These are phyloP conservation scores for Hyphodiscus hymeniophilus DNA, from an alignment of 495 filamentous ascomycete species.

Conservation along the genomic window DNA sequence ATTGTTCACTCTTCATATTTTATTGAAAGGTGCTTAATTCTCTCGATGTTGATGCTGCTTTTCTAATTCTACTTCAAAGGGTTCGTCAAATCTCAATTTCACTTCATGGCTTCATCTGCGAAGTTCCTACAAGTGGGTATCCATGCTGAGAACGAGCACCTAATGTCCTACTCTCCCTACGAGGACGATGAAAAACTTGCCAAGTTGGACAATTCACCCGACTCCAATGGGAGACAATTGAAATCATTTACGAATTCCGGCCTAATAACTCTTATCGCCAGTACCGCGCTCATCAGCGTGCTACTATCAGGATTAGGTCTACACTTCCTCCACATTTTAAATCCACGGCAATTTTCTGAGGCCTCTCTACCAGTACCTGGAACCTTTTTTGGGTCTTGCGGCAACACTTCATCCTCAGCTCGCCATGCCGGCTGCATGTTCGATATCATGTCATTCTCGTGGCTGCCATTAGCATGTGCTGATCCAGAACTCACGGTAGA, in stretches of 20 bases:
- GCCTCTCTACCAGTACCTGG: not conserved
- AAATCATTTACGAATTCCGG: not conserved
- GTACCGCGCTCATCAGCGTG: not conserved
- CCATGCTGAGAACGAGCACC: not conserved
- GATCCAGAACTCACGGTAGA: conserved; percentile 1
- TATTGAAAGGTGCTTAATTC: too few species aligned
- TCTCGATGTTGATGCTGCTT: too few species aligned
- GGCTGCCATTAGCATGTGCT: not conserved
- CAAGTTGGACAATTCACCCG: not conserved
- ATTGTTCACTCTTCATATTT: too few species aligned
- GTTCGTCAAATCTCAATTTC: too few species aligned
- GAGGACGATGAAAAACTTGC: not conserved
- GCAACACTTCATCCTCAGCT: conserved; percentile 1
- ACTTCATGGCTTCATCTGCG: too few species aligned
- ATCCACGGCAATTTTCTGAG: not conserved
- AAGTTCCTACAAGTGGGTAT: too few species aligned
- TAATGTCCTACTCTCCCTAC: not conserved
- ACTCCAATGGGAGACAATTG: not conserved
- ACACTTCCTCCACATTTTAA: not conserved
- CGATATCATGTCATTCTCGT: conserved; percentile 6
- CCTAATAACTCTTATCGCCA: not conserved
- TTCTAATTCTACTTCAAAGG: too few species aligned
- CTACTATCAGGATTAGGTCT: not conserved
- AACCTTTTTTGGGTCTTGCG: not conserved
- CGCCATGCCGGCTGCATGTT: conserved; percentile 1